phyloP scores from a whole-genome alignment of 345 rosid species.

The Arabidopsis arenosa region DNA sequence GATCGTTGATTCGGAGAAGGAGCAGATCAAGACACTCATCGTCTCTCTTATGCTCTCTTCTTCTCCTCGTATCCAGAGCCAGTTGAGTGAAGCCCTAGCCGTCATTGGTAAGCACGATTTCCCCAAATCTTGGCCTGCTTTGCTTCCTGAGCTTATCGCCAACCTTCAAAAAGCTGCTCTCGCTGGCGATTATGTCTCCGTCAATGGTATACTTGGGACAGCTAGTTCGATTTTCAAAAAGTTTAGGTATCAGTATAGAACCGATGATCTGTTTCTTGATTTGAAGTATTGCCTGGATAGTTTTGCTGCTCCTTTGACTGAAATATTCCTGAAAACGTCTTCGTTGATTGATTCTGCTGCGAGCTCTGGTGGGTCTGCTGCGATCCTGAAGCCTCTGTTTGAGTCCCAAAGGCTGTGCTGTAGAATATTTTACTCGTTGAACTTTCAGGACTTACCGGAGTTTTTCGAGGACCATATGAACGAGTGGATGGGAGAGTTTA shows the following conservation, averaged over 20 bases:
- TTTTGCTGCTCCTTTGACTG: constrained; percentile 74
- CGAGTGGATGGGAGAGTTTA: constrained; percentile 93
- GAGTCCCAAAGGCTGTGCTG: constrained; percentile 91
- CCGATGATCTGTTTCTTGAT: constrained; percentile 79
- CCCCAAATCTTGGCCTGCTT: constrained; percentile 77
- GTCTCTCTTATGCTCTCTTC: constrained; percentile 86
- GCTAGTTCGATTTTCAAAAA: constrained; percentile 89
- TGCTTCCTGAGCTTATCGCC: constrained; percentile 83
- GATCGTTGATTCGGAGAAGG: constrained; percentile 72
- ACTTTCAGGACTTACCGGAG: constrained; percentile 92
- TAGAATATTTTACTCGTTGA: constrained; percentile 83
- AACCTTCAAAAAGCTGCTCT: constrained; percentile 58
- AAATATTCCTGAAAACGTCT: constrained; percentile 69
- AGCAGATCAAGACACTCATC: constrained; percentile 78
- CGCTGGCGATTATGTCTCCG: constrained; percentile 61
- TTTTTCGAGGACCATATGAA: constrained; percentile 95
- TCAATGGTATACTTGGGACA: constrained; percentile 92
- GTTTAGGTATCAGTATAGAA: constrained; percentile 80
- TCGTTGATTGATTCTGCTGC: constrained; percentile 62
- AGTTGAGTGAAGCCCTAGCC: constrained; percentile 90
- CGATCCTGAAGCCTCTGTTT: constrained; percentile 59
- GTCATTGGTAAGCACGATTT: constrained; percentile 91
- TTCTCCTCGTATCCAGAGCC: constrained; percentile 83
- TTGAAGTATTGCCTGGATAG: constrained; percentile 79
- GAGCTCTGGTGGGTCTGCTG: constrained; percentile 56